Evolutionary conservation across 2,329 filamentous ascomycete species (phyloP).

Genomic region (Pyrenophora seminiperda): DNA sequence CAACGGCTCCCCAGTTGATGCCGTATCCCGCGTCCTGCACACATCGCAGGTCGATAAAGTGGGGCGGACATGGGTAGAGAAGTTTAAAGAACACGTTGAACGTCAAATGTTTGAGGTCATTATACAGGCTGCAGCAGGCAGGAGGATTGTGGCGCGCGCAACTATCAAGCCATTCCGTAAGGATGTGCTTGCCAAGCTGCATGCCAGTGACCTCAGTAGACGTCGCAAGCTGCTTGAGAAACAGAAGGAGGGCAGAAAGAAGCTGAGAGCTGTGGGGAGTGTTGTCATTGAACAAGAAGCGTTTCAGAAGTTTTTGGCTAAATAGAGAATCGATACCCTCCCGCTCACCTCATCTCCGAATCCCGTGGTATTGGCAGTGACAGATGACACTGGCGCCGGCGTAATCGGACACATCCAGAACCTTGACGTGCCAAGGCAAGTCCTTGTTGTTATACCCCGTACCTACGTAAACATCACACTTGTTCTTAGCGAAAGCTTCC

Average conservation of each 20-base stretch:
- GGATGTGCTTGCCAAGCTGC: constrained; percentile 89
- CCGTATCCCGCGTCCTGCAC: constrained; percentile 89
- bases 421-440: too few species aligned
- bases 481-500: too few species aligned
- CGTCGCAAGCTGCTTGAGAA: constrained; percentile 89
- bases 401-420: too few species aligned
- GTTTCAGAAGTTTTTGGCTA: constrained; percentile 91
- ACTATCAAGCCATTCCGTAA: constrained; percentile 97
- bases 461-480: too few species aligned
- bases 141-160: constrained; percentile 83
- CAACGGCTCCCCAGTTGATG: constrained; percentile 91
- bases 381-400: too few species aligned
- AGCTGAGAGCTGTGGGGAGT: constrained; percentile 79
- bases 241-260: constrained; percentile 94
- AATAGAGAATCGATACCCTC: constrained; percentile 48
- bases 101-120: constrained; percentile 97
- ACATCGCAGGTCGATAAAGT: constrained; percentile 78
- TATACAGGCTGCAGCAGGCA: constrained; percentile 87
- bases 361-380: neutral
- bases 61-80: constrained; percentile 85
- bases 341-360: neutral
- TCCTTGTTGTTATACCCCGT: too few species aligned
- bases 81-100: constrained; percentile 97
- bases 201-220: constrained; percentile 84
- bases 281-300: constrained; percentile 96